A percentile compares a stretch with the other conserved stretches of the same genome.
These are phyloP conservation scores for Lentinula guzmanii DNA, from an alignment of 768 basidiomycete species.

Conservation along the genomic window DNA sequence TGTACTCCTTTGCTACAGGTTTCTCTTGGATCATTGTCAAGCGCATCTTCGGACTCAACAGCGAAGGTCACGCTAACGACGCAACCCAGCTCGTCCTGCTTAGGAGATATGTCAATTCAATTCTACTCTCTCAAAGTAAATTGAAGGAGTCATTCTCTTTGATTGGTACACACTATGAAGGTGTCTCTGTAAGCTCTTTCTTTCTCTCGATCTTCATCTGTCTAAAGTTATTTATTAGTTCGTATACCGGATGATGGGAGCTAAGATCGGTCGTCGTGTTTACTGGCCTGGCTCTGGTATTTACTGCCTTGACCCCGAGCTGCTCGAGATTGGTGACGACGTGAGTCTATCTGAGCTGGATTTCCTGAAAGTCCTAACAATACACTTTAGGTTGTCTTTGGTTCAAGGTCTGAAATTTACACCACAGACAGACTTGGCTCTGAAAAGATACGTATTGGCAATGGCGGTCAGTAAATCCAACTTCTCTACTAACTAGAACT, in stretches of 20 bases:
- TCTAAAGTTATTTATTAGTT: conserved; percentile 16
- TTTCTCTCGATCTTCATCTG: not conserved
- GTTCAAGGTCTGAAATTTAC: conserved; percentile 37
- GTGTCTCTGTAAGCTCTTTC: conserved; percentile 29
- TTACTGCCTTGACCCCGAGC: conserved; percentile 39
- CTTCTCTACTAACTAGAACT: not conserved
- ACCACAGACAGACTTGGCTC: conserved; percentile 38
- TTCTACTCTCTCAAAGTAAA: conserved; percentile 27
- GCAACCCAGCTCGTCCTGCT: conserved; percentile 24
- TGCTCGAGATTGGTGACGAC: conserved; percentile 42
- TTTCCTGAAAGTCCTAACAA: not conserved
- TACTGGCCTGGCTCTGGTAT: conserved; percentile 46
- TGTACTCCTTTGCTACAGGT: conserved; percentile 31
- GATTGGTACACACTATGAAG: conserved; percentile 41
- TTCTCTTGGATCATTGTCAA: conserved; percentile 32
- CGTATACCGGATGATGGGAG: conserved; percentile 42
- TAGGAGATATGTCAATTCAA: conserved; percentile 32
- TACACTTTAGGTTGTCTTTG: conserved; percentile 28
- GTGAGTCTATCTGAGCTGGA: conserved; percentile 6
- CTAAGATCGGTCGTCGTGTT: conserved; percentile 39
- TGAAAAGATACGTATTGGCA: conserved; percentile 31
- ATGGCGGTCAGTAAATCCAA: conserved; percentile 24
- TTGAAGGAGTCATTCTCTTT: conserved; percentile 33
- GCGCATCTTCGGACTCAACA: conserved; percentile 33
- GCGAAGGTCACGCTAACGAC: conserved; percentile 17